Evolutionary conservation across 2,329 filamentous ascomycete species (phyloP), one percentile per base, ranked within the genome.

Genomic region (Fusarium sulawesiense): DNA sequence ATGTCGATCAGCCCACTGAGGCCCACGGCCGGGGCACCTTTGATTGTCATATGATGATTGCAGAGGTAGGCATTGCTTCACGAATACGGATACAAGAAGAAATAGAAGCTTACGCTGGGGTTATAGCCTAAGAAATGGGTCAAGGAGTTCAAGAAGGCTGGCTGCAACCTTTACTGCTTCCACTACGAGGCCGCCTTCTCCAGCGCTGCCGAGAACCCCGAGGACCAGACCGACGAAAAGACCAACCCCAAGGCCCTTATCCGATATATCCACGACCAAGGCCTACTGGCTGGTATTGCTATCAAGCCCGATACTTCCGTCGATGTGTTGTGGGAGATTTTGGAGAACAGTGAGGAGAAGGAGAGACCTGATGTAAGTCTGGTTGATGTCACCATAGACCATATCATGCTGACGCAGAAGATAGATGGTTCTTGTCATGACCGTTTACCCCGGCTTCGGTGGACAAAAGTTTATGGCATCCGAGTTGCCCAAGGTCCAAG

Each of bases 41-140:
- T 80, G 96, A 99, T 82, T 99, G 96, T 87, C 96, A 99, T 83
- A 98, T 99, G 96, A 99, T 99, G 96, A 97, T 99, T 78, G 90
- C 93, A 76, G 95, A 99, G 91, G 93, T 95, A 86, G 74, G 82
- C 56, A 13, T 47, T 41, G 30, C 56, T 32, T 27, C 9, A 16
- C 56, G 25, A 41, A 29, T 29, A 20, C 47, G 30, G 56, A 29
- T 20, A 40, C 32, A 29, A 16, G 7, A 20, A n/a, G 12, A 2
- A 20, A 13, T 11, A 27, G 18, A 37, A 56, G 63, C 64, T 76
- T 55, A 76, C 61, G 37, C 30, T 21, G 21, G 27, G 10, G 50
- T 18, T 7, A 72, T 73, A 96, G 94, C 96, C 96, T 73, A 97
- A 98, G 86, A 94, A 94, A 86, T 99, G 96, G 96, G 94, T 98